These are phyloP conservation scores for Plantago elongata DNA, from an alignment of 257 asterid species.

Conservation along the genomic window DNA sequence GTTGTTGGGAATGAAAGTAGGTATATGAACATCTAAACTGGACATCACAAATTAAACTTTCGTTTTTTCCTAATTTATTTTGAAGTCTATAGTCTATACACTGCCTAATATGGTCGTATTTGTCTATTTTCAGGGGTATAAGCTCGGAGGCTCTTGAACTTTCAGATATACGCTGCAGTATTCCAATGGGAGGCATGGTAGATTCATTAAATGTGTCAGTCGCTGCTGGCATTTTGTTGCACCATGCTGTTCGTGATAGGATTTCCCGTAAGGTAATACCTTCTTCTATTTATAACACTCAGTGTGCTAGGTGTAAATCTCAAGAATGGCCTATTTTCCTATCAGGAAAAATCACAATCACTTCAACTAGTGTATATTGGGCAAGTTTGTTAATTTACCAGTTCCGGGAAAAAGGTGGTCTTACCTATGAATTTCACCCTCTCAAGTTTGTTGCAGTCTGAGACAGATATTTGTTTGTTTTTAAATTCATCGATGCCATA, in stretches of 20 bases:
- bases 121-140: slow-evolving; percentile 57
- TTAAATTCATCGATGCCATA: neutral
- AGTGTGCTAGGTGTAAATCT: neutral
- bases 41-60: neutral
- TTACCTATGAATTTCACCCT: too few species aligned
- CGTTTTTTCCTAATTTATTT: slow-evolving; percentile 8
- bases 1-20: slow-evolving; percentile 86
- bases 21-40: slow-evolving; percentile 25
- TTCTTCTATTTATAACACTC: slow-evolving; percentile 5
- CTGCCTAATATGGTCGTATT: too few species aligned
- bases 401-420: too few species aligned
- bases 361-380: too few species aligned
- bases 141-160: slow-evolving; percentile 73
- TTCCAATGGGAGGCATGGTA: slow-evolving; percentile 97
- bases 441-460: too few species aligned
- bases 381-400: too few species aligned
- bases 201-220: slow-evolving; percentile 96
- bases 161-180: slow-evolving; percentile 81
- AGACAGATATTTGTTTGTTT: neutral
- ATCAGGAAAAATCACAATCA: too few species aligned
- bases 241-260: slow-evolving; percentile 82
- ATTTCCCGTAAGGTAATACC: slow-evolving; percentile 63
- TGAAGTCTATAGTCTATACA: too few species aligned
- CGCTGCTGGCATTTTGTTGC: slow-evolving; percentile 97
- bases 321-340: too few species aligned